These are phyloP conservation scores for Rhizopogon rudus DNA, from an alignment of 768 basidiomycete genomes.

Conservation along the genomic window DNA sequence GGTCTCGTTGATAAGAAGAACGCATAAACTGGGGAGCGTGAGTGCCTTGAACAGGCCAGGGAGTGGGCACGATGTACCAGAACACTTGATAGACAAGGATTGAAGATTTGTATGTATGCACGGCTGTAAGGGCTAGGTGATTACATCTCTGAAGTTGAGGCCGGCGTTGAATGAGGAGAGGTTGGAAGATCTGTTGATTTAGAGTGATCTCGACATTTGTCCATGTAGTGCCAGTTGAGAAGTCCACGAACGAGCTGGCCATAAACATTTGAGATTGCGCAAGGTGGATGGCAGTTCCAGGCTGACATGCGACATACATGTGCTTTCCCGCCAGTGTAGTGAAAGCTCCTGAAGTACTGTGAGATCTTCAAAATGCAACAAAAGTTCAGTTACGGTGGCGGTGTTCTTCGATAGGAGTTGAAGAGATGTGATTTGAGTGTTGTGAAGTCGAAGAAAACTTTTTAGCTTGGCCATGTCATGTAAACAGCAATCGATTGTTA, in stretches of 20 bases:
- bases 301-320: neutral
- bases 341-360: constrained; percentile 16
- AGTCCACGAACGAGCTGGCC: no score
- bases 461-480: no score
- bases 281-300: neutral
- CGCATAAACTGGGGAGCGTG: neutral
- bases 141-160: neutral
- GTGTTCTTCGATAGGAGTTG: constrained; percentile 11
- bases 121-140: neutral
- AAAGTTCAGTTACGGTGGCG: constrained; percentile 5
- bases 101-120: constrained; percentile 10
- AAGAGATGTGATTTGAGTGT: neutral
- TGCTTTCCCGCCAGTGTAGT: constrained; percentile 9
- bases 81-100: constrained; percentile 7
- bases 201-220: constrained; percentile 7
- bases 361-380: constrained; percentile 8
- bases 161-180: constrained; percentile 11
- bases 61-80: constrained; percentile 1
- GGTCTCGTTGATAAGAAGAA: neutral
- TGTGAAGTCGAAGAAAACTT: constrained; percentile 12
- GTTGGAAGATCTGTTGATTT: constrained; percentile 8
- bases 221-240: constrained; percentile 9
- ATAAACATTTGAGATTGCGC: neutral
- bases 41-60: neutral
- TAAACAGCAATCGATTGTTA: constrained; percentile 11